Conservation (phyloP, 306 rosid species). For the Sicyos edulis region DNA sequence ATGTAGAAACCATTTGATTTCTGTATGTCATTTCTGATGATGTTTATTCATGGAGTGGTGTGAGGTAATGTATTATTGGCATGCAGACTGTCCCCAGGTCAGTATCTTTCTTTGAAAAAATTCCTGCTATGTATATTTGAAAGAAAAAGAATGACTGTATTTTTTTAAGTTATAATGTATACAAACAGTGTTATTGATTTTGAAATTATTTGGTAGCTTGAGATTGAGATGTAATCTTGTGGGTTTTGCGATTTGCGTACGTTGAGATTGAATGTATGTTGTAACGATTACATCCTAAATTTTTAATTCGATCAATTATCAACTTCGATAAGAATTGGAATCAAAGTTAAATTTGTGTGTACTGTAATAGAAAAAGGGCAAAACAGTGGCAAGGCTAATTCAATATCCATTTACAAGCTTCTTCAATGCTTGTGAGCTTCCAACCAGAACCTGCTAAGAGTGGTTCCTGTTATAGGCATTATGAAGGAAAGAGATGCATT, state of each 20-base stretch:
- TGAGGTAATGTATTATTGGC: slow-evolving; percentile 29
- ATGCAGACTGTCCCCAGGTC: slow-evolving; percentile 20
- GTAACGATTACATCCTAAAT: too few species aligned
- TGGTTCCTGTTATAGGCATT: too few species aligned
- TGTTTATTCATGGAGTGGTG: slow-evolving; percentile 39
- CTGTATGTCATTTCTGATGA: slow-evolving; percentile 12
- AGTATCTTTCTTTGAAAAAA: slow-evolving; percentile 10
- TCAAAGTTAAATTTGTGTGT: too few species aligned
- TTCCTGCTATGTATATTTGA: slow-evolving; percentile 15
- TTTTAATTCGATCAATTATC: too few species aligned
- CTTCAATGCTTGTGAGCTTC: too few species aligned
- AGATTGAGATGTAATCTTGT: not conserved
- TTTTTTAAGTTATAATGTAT: slow-evolving; percentile 18
- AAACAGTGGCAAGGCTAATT: too few species aligned
- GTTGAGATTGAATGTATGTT: too few species aligned
- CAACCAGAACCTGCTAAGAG: too few species aligned
- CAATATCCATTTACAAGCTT: too few species aligned
- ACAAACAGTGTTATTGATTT: slow-evolving; percentile 13
- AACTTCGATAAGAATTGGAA: too few species aligned
- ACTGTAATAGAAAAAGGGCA: too few species aligned
- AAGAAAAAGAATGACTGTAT: not conserved
- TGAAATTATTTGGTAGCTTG: slow-evolving; percentile 1
- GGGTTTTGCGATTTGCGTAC: not conserved
- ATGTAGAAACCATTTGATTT: slow-evolving; percentile 27
- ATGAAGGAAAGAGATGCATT: too few species aligned